A percentile compares a stretch with the other conserved stretches of the same genome.
Conservation (phyloP, 768 basidiomycete genomes). For the Tylopilus sp. region DNA sequence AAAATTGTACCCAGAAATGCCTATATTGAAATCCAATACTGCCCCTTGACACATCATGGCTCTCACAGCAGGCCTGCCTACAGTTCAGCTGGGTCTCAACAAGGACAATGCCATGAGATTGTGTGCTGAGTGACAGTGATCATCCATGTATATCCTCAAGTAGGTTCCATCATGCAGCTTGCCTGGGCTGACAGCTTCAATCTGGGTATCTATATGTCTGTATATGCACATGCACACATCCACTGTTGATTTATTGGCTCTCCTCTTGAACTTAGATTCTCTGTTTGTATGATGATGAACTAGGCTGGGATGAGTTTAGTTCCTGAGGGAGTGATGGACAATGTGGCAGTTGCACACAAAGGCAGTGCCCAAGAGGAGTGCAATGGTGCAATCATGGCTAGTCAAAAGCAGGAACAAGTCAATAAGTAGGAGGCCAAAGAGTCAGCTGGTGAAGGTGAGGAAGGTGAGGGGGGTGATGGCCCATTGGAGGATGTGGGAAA, state of each 20-base stretch:
- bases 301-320: slow-evolving; percentile 19
- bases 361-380: slow-evolving; percentile 52
- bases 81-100: slow-evolving; percentile 39
- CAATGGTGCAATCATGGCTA: slow-evolving; percentile 75
- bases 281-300: slow-evolving; percentile 34
- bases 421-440: slow-evolving; percentile 79
- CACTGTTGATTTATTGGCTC: not conserved
- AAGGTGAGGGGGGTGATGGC: slow-evolving; percentile 58
- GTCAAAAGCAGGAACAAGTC: slow-evolving; percentile 61
- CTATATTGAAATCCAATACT: too few relatives aligned
- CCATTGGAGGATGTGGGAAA: slow-evolving; percentile 50
- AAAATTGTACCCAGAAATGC: too few relatives aligned
- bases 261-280: slow-evolving; percentile 31
- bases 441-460: slow-evolving; percentile 79
- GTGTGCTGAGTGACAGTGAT: slow-evolving; percentile 37
- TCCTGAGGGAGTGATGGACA: slow-evolving; percentile 22
- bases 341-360: slow-evolving; percentile 34
- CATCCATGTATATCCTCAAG: slow-evolving; percentile 37
- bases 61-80: slow-evolving; percentile 42
- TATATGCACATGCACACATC: not conserved
- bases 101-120: slow-evolving; percentile 36
- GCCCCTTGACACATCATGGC: slow-evolving; percentile 33
- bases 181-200: slow-evolving; percentile 57
- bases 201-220: slow-evolving; percentile 30
- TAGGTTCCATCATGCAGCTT: not conserved